Evolutionary conservation across 129 eudicot species (phyloP), one percentile per base, ranked within the genome.

Genomic region (Silybum marianum): DNA sequence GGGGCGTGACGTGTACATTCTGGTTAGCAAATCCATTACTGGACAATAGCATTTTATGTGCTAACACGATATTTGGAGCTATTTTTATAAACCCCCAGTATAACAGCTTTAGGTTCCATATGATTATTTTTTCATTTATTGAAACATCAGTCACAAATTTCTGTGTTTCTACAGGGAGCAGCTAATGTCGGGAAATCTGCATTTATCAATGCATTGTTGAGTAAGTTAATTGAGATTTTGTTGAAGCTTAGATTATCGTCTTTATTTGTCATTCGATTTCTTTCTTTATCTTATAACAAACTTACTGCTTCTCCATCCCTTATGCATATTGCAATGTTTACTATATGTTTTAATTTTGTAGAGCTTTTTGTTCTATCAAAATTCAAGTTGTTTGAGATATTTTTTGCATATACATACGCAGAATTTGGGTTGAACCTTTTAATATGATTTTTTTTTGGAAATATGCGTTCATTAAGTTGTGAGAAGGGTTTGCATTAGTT

Each of bases 141-240:
- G 76, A 16, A 13, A 73, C 51, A 58, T 10, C 19, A 34, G 23
- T 74, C 54, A 82, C 65, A 70, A 30, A 23, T 66, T 81, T 85
- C 78, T 63, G 75, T 83, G 65, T 84, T 77, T 58, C 62, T 85
- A 69, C 87, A 95, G 99, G 99, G 99, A 63, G 90, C 98, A 24
- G 99, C 99, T 60, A 95, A 95, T 87, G 99, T 95, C 44, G 99
- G 99, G 67, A 95, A 95, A 87, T 95, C 99, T 16, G 99, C 99
- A 44, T 95, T 95, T 83, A 95, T 95, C 81, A 95, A 90, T 87
- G 99, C 99, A 10, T 18, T 87, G 70, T 81, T 95, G 78, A 95
- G 99, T 95, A 95, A 88, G 99, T 80, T 62, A 73, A 12, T 76
- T 46, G 18, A 80, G 65, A 78, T 66, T 54, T 51, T 54, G 73